Evolutionary conservation across 495 filamentous ascomycete species (phyloP).

Genomic region (Penicillium chermesinum): DNA sequence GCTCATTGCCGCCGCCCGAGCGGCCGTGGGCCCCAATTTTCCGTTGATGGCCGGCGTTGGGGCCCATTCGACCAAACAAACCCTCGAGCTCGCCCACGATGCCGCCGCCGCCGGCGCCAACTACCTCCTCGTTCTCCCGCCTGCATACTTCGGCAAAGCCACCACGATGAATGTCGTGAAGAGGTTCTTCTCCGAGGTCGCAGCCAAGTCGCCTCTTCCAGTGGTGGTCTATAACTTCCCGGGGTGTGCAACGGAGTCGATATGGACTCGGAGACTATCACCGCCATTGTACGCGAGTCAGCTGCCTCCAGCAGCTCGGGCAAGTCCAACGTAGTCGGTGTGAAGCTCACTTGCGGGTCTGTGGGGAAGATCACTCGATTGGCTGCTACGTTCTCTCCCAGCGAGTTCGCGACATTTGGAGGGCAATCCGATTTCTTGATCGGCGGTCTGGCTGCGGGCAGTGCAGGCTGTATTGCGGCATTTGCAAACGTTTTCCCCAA

Average conservation of each 20-base stretch:
- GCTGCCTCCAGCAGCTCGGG: conserved; percentile 42
- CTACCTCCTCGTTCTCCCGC: conserved; percentile 57
- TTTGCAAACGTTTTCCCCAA: conserved; percentile 66
- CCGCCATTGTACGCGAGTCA: conserved; percentile 39
- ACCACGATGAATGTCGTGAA: conserved; percentile 54
- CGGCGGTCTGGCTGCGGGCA: conserved; percentile 41
- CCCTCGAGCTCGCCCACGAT: conserved; percentile 53
- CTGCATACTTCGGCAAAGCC: conserved; percentile 59
- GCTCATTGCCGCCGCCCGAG: conserved; percentile 48
- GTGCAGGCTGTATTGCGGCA: conserved; percentile 58
- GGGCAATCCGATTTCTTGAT: conserved; percentile 69
- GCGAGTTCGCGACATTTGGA: conserved; percentile 59
- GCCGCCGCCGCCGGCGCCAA: conserved; percentile 53
- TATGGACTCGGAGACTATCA: conserved; percentile 57
- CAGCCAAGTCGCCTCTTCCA: conserved; percentile 44
- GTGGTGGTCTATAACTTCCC: conserved; percentile 71
- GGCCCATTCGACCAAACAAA: conserved; percentile 61
- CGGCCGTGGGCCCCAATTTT: conserved; percentile 44
- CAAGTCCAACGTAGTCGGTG: conserved; percentile 52
- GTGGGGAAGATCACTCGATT: conserved; percentile 62
- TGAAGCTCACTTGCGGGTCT: conserved; percentile 65
- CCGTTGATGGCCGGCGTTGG: conserved; percentile 61
- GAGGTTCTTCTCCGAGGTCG: conserved; percentile 58
- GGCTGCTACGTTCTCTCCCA: conserved; percentile 47
- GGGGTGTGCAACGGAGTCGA: conserved; percentile 67